Evolutionary conservation across 352 stramenopile genomes (phyloP), one percentile per base, ranked within the genome.

Genomic region (Globisporangium orthogonon): DNA sequence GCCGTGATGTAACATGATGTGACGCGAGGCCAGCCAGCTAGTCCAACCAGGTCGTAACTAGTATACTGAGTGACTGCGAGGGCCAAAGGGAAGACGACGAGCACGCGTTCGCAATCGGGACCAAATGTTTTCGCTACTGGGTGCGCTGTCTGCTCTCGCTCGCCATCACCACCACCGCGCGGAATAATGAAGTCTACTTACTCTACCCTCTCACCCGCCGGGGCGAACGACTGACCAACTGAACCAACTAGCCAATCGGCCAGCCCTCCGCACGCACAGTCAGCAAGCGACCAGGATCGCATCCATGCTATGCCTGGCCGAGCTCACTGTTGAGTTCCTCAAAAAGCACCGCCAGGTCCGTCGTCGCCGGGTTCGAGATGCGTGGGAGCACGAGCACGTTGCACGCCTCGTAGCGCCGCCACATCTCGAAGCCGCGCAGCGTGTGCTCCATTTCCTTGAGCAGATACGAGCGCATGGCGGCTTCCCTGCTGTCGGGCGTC

Each of bases 381-480:
- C 74, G 70, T n/a, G 85, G 83, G 4, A 95, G 60, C 57, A 95
- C 85, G 18, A 66, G 69, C 43, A 88, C 66, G 14, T 77, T 78
- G 59, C 73, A 89, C 15, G 70, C 54, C 62, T 95, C 85, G 57
- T 89, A 95, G 44, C 78, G 83, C 50, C 77, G 75, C 85, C 85
- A 95, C 78, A 93, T 91, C 56, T 95, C 85, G 44, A 93, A 95
- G 7, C 85, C 85, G 28, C 83, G 85, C 59, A 95, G 65, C 33
- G 82, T 86, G 47, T 89, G 79, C 58, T 92, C 85, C 83, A 93
- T 90, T 56, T 93, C 83, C 60, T 91, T 92, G 29, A 95, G 63
- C 52, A 95, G 57, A 31, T 80, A 78, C 47, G 78, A 65, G 41
- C 77, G 74, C 44, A 91, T 75, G 13, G 77, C 74, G 17, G 78